Conservation (phyloP, 129 eudicot species). For the Chrysanthemum makinoi region DNA sequence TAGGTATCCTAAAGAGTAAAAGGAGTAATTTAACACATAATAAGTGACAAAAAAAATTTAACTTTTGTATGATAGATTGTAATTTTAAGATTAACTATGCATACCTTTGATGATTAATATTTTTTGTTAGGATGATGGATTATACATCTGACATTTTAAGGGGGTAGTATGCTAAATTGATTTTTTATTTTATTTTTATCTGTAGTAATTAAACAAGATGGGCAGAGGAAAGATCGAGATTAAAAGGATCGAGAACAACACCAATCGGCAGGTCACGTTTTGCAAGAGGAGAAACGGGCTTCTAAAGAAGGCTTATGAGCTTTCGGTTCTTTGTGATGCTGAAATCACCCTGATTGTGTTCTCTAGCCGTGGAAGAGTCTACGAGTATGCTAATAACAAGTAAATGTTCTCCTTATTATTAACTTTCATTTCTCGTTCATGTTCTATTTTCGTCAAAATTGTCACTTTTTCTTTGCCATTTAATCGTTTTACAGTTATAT, state of each 20-base stretch:
- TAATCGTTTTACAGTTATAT: too few species aligned
- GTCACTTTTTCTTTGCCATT: too few species aligned
- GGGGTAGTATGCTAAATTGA: not conserved
- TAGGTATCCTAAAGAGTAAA: not conserved
- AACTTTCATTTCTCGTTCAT: not conserved
- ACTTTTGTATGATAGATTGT: not conserved
- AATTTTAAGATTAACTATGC: not conserved
- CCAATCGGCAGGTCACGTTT: conserved; percentile 69
- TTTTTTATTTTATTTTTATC: too few species aligned
- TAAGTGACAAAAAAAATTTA: not conserved
- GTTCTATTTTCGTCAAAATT: not conserved
- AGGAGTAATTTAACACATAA: not conserved
- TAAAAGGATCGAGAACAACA: conserved; percentile 71
- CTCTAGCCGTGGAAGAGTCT: conserved; percentile 73
- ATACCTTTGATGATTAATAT: not conserved
- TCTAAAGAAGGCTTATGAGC: conserved; percentile 78
- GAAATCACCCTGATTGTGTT: conserved; percentile 75
- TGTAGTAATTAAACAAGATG: conserved; percentile 28
- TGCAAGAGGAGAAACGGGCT: conserved; percentile 84
- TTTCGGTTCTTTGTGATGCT: conserved; percentile 78
- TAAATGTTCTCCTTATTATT: conserved; percentile 7
- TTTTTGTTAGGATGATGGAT: not conserved
- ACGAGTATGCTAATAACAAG: conserved; percentile 62
- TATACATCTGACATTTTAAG: not conserved
- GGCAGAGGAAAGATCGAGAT: conserved; percentile 79